These are phyloP conservation scores for Beauveria brongniartii DNA, from an alignment of 2,329 filamentous ascomycete species.

Conservation along the genomic window DNA sequence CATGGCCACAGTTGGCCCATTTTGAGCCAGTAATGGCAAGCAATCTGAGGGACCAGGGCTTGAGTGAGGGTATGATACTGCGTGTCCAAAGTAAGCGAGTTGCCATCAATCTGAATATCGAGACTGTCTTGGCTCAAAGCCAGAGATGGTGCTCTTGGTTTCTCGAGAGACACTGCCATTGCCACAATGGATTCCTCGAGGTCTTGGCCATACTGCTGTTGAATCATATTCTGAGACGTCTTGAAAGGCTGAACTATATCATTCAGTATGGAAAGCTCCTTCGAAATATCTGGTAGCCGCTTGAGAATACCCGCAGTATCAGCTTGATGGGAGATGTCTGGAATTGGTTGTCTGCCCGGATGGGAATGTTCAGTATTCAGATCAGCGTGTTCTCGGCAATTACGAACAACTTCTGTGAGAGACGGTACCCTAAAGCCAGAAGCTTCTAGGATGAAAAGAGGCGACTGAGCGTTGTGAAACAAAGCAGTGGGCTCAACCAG, in stretches of 20 bases:
- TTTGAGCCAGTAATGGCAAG: conserved; percentile 29
- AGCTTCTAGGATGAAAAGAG: rapidly evolving
- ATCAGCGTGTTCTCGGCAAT: not conserved
- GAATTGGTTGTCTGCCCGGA: not conserved
- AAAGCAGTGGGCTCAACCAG: too few species aligned
- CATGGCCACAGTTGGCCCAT: conserved; percentile 37
- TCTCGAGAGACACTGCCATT: not conserved
- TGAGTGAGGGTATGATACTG: not conserved
- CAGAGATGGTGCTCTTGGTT: not conserved
- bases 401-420: not conserved
- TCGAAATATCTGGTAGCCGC: not conserved
- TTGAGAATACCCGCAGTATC: not conserved
- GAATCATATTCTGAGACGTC: not conserved
- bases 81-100: too few species aligned
- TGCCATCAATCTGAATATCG: not conserved
- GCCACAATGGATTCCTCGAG: not conserved
- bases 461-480: not conserved
- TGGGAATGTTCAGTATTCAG: not conserved
- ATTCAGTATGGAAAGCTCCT: not conserved
- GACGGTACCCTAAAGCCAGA: not conserved
- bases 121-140: not conserved
- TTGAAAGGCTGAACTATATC: conserved; percentile 1
- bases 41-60: not conserved
- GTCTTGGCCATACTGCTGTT: conserved; percentile 1
- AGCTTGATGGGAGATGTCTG: not conserved